These are phyloP conservation scores for Hypomontagnella submonticulosa DNA, from an alignment of 495 filamentous ascomycete genomes.

Conservation along the genomic window DNA sequence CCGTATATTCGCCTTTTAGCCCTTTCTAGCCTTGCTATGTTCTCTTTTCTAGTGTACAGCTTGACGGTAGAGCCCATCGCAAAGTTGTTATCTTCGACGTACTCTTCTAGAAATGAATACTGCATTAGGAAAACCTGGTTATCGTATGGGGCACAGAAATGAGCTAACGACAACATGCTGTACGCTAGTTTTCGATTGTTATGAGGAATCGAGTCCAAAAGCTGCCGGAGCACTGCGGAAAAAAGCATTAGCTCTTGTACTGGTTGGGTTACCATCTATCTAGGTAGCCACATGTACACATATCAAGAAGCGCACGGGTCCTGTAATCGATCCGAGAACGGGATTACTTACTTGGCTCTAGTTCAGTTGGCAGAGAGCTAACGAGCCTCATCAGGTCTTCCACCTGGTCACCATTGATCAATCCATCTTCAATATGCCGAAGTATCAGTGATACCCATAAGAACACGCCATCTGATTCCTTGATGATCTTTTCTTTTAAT, in stretches of 20 bases:
- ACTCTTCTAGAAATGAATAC: conserved; percentile 41
- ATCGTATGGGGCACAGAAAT: conserved; percentile 1
- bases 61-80: conserved; percentile 3
- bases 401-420: conserved; percentile 36
- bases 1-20: conserved; percentile 33
- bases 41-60: conserved; percentile 6
- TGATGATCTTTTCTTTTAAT: conserved; percentile 38
- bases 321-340: no score
- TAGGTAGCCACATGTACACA: no score
- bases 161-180: conserved; percentile 29
- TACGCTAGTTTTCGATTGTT: conserved; percentile 22
- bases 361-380: conserved; percentile 28
- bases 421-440: conserved; percentile 32
- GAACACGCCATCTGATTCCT: conserved; percentile 51
- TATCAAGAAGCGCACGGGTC: no score
- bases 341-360: conserved; percentile 29
- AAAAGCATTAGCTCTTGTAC: neutral
- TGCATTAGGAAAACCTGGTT: conserved; percentile 12
- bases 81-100: conserved; percentile 30
- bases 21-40: conserved; percentile 7
- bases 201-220: conserved; percentile 24
- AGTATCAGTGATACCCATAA: conserved; percentile 48
- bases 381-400: conserved; percentile 31
- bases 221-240: conserved; percentile 23
- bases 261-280: no score